Evolutionary conservation across 169 alveolate genomes (phyloP), one percentile per base, ranked within the genome.

Genomic region (Plasmodium coatneyi): DNA sequence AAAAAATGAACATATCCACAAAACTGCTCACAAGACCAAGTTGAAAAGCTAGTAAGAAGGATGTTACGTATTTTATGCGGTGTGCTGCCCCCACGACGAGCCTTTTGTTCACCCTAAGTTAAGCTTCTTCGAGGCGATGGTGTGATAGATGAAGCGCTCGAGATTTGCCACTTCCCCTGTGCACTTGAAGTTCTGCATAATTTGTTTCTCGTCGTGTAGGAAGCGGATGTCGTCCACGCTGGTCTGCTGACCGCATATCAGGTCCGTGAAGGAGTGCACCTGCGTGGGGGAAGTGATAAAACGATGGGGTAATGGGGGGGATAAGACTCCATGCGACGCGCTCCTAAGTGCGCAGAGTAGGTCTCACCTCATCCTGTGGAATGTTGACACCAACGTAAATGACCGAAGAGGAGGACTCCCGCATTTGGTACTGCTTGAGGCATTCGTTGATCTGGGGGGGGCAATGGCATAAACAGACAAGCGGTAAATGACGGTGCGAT

Each of bases 351-450:
- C 25, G 25, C n/a, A 22, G 12, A 5, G n/a, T 41, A 36, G 12
- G 12, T 16, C 32, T 70, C 66, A 86, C 93, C 52, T 76, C 56
- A 4, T 86, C 93, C 19, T 52, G 43, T 5, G 93, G 25, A 74
- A 86, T 46, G 30, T 86, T 86, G 30, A 86, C 46, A 32, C 93
- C 93, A 3, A 86, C 93, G 80, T 86, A 86, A 86, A 86, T 86
- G 66, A 86, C 41, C 10, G 93, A 86, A 16, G 84, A 54, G 16
- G 93, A 74, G 25, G 76, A 56, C 3, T 72, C 56, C 41, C 70
- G 79, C 60, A 86, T 16, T 78, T 86, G 79, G 82, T 86, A 86
- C 70, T 86, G 93, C 28, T 19, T 86, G 22, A 86, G 41, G 43
- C 93, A 86, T 56, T 76, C 93, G 43, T 72, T 86, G 30, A 86